Evolutionary conservation across 2,329 filamentous ascomycete species (phyloP), one percentile per base, ranked within the genome.

Genomic region (Trichothecium roseum): DNA sequence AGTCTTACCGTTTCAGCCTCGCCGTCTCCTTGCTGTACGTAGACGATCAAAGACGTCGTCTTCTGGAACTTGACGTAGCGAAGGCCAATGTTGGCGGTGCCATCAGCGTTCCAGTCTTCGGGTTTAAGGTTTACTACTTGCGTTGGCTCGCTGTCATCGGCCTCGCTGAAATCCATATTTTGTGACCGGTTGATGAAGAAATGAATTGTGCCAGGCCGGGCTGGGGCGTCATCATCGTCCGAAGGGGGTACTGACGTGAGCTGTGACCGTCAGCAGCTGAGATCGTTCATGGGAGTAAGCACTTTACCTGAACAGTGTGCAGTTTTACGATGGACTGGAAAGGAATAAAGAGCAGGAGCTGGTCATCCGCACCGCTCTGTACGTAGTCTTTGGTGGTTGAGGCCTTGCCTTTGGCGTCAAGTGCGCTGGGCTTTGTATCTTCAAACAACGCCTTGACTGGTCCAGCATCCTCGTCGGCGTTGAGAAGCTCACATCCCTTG

Each of bases 31-130:
- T 93, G 81, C 36, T 84, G 83, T 24, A 98, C 79, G 56, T 95
- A 98, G 9, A 98, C 49, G 14, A 94, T 81, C 48, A 98, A 54
- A 42, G 80, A 91, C 40, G 78, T 82, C 36, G 95, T 83, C 53
- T 87, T 93, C 63, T 96, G 91, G 68, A 96, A 98, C 64, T 95
- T 95, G 61, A 98, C 91, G 52, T 89, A 95, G 12, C 88, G 83
- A 49, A 96, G 63, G 30, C 72, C 62, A 36, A 89, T 63, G 48
- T 69, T 83, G 12, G 77, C 81, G 8, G 84, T 89, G 35, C 78
- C 81, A 12, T 84, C 76, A 30, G 70, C 66, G 56, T 87, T 84
- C 89, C 91, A 98, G 52, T 94, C 85, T 35, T 72, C 69, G 31
- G 78, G 66, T 41, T 71, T 68, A 30, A 98, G 69, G 49, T 80